A percentile compares a stretch with the other conserved stretches of the same genome.
phyloP scores from a whole-genome alignment of 257 asterid species.

The Verbena officinalis region DNA sequence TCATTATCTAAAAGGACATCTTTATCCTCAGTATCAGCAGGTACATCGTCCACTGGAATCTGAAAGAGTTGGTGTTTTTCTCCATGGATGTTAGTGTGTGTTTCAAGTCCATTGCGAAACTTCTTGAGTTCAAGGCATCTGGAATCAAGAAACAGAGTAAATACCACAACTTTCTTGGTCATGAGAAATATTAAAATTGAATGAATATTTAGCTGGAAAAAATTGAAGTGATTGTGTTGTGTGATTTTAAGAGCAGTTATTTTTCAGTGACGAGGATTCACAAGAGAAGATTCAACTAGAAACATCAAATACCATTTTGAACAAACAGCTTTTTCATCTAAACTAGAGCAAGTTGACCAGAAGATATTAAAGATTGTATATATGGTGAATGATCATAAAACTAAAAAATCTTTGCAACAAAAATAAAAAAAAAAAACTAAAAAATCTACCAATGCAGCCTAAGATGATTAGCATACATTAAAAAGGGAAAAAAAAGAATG shows the following conservation, averaged over 20 bases:
- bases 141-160: conserved; percentile 26
- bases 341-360: background rate
- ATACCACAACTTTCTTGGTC: background rate
- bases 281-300: background rate
- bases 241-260: background rate
- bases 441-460: background rate
- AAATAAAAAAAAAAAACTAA: too few relatives aligned
- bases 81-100: conserved; percentile 48
- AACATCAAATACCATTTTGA: background rate
- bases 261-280: background rate
- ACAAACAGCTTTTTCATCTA: conserved; percentile 2
- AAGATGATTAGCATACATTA: background rate
- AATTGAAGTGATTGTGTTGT: background rate
- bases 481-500: conserved; percentile 5
- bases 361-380: conserved; percentile 6
- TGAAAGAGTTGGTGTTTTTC: conserved; percentile 56
- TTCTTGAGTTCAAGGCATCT: conserved; percentile 48
- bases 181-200: background rate
- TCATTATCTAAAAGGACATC: conserved; percentile 50
- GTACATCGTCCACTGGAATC: conserved; percentile 43
- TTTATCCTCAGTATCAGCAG: conserved; percentile 50
- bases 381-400: conserved; percentile 8
- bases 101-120: conserved; percentile 35
- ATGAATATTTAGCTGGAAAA: background rate
- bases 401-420: too few relatives aligned